Conservation (phyloP, 768 basidiomycete species). For the Boletus vermiculosoides region DNA sequence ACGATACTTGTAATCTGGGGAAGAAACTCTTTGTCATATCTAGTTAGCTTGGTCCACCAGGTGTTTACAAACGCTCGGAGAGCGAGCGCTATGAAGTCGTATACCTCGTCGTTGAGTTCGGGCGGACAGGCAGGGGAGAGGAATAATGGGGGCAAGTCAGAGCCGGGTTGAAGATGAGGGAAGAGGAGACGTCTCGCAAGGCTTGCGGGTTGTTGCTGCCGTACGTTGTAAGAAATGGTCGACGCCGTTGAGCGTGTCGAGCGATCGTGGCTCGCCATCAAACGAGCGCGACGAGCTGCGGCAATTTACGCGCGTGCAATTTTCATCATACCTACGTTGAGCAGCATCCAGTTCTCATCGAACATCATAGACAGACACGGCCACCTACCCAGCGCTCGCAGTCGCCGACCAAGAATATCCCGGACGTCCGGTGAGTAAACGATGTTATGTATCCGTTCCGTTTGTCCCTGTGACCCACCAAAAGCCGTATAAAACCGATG, state of each 20-base stretch:
- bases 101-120: slow-evolving; percentile 55
- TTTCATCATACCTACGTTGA: background rate
- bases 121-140: slow-evolving; percentile 41
- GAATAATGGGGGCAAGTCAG: slow-evolving; percentile 55
- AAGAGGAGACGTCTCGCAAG: slow-evolving; percentile 65
- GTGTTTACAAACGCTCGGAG: slow-evolving; percentile 76
- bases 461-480: background rate
- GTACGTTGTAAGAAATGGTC: slow-evolving; percentile 16
- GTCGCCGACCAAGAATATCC: background rate
- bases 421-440: background rate
- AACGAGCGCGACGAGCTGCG: background rate
- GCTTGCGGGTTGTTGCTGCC: slow-evolving; percentile 32
- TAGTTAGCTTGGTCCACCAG: slow-evolving; percentile 84
- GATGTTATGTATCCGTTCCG: background rate
- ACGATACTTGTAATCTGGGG: slow-evolving; percentile 66
- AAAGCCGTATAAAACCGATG: slow-evolving; percentile 26
- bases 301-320: background rate
- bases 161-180: slow-evolving; percentile 44
- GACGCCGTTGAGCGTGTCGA: slow-evolving; percentile 28
- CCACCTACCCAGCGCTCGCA: background rate
- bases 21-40: slow-evolving; percentile 81
- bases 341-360: background rate
- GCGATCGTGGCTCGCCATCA: slow-evolving; percentile 6
- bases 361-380: background rate
- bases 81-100: slow-evolving; percentile 77